A percentile compares a stretch with the other conserved stretches of the same genome.
Evolutionary conservation across 495 filamentous ascomycete species (phyloP).

Genomic region (Hyaloscypha hepaticicola): DNA sequence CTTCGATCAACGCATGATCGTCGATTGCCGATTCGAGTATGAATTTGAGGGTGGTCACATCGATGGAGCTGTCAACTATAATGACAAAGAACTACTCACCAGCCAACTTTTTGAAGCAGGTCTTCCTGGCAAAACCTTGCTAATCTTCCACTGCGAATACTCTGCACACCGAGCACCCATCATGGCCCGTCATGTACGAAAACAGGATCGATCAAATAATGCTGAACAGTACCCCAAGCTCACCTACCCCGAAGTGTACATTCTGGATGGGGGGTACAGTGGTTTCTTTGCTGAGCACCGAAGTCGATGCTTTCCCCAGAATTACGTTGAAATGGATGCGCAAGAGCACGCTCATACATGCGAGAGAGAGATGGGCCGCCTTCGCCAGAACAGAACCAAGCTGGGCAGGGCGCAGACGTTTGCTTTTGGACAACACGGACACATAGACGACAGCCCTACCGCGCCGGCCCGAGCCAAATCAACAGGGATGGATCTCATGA

Average conservation of each 20-base stretch:
- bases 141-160: conserved; percentile 98
- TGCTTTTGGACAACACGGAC: conserved; percentile 74
- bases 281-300: conserved; percentile 80
- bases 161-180: conserved; percentile 96
- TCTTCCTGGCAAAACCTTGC: conserved; percentile 63
- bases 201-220: conserved; percentile 81
- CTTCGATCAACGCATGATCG: conserved; percentile 76
- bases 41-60: conserved; percentile 98
- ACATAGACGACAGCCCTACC: conserved; percentile 78
- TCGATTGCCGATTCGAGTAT: conserved; percentile 98
- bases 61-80: conserved; percentile 87
- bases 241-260: conserved; percentile 93
- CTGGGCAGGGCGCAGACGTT: conserved; percentile 89
- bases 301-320: conserved; percentile 81
- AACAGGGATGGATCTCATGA: conserved; percentile 45
- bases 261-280: conserved; percentile 95
- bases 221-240: conserved; percentile 79
- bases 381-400: conserved; percentile 74
- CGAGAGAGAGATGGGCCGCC: conserved; percentile 87
- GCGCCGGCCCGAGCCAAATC: conserved; percentile 52
- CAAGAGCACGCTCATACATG: conserved; percentile 87
- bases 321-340: conserved; percentile 93
- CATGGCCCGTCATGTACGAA: conserved; percentile 87
- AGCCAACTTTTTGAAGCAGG: conserved; percentile 66
- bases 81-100: conserved; percentile 86